Evolutionary conservation across 2,329 filamentous ascomycete genomes (phyloP), one percentile per base, ranked within the genome.

Genomic region (Neonectria punicea): DNA sequence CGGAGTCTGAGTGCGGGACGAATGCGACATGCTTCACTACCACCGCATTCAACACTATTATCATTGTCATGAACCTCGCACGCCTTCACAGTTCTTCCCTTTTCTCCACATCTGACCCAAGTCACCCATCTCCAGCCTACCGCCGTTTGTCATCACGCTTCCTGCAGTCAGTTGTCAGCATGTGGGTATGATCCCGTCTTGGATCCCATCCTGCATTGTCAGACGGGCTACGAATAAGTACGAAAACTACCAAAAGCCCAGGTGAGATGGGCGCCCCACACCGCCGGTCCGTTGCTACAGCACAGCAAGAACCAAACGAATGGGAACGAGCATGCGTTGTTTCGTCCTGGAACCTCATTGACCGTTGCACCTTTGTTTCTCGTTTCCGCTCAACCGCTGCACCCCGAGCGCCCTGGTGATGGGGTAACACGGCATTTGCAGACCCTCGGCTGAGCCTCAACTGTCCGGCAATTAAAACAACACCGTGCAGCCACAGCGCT

Each of bases 291-390:
- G 61, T 63, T 54, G 49, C 49, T 46, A 30, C 46, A 36, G 46
- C 51, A 39, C 46, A 36, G 46, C 30, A 32, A 25, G 20, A 39
- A 25, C n/a, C 39, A 51, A 32, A 18, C 41, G 30, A 57, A 51
- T 62, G 28, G 47, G 28, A 47, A 57, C 53, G 41, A 10, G 14
- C 7, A 18, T 16, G 34, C 28, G 6, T 25, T 41, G 34, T 34
- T 30, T 44, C 13, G 41, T 18, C 55, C 54, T 58, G 34, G 30
- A 25, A 25, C 25, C 25, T 25, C 55, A 59, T 63, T 30, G 18
- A 55, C 61, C 50, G 55, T 59, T 63, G 41, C 49, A 53, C 10
- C n/a, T 22, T 58, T 36, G 32, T 49, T 57, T 43, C 53, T 55
- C 55, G 43, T 61, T 58, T 32, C 61, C 54, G 61, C 59, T 53